These are phyloP conservation scores for Hemerocallis citrina DNA, from an alignment of 106 monocot genomes.

Conservation along the genomic window DNA sequence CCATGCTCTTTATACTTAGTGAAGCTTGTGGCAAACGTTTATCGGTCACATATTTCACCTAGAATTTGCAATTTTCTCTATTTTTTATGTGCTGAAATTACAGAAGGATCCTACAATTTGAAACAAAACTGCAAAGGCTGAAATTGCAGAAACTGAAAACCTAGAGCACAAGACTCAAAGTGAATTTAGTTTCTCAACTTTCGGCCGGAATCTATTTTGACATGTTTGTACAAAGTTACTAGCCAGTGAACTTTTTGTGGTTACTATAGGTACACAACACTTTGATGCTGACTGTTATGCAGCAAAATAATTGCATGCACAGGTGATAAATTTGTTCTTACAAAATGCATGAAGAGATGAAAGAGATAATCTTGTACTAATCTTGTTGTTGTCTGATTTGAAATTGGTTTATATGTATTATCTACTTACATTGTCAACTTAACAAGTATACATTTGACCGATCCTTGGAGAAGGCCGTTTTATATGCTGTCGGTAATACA, in stretches of 20 bases:
- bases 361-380: not conserved
- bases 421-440: slow-evolving; percentile 20
- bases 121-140: not conserved
- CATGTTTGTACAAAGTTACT: not conserved
- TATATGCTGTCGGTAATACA: slow-evolving; percentile 99
- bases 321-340: not conserved
- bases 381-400: not conserved
- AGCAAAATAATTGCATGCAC: too few species aligned
- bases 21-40: too few species aligned
- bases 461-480: slow-evolving; percentile 81
- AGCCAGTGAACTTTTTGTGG: not conserved
- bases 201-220: not conserved
- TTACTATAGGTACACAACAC: not conserved
- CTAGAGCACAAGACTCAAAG: not conserved
- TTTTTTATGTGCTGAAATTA: too few species aligned
- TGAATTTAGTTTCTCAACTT: not conserved
- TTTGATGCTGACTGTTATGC: not conserved
- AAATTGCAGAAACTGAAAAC: not conserved
- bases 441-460: slow-evolving; percentile 74
- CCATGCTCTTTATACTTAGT: too few species aligned
- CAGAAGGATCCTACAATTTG: not conserved
- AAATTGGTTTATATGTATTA: not conserved
- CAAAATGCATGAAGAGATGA: not conserved
- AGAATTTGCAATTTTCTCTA: too few species aligned
- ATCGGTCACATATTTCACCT: too few species aligned